phyloP scores from a whole-genome alignment of 2,329 filamentous ascomycete species.

The Pyricularia sp. region DNA sequence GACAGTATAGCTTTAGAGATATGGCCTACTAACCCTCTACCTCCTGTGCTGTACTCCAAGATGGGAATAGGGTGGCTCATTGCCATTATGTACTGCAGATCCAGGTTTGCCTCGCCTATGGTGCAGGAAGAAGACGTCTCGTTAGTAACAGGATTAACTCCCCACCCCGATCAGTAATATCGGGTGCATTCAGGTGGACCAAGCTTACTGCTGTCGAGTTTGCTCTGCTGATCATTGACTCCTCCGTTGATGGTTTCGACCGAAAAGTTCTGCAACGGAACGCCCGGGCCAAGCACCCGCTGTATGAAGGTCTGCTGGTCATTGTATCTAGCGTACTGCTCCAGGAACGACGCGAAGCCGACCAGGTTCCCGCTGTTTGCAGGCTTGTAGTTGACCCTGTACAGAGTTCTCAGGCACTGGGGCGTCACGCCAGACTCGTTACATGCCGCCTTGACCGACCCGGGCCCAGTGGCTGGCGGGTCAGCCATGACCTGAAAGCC shows the following conservation, averaged over 20 bases:
- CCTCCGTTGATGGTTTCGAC: slow-evolving; percentile 48
- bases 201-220: slow-evolving; percentile 21
- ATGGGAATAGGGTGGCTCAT: slow-evolving; percentile 45
- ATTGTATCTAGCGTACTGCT: slow-evolving; percentile 34
- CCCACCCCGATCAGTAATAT: not conserved
- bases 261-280: slow-evolving; percentile 41
- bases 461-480: slow-evolving; percentile 9
- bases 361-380: slow-evolving; percentile 20
- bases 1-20: too few species aligned
- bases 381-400: slow-evolving; percentile 31
- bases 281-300: slow-evolving; percentile 39
- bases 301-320: slow-evolving; percentile 41
- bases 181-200: not conserved
- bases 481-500: slow-evolving; percentile 7
- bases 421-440: slow-evolving; percentile 25
- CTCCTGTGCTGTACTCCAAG: slow-evolving; percentile 50
- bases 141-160: not conserved
- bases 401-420: slow-evolving; percentile 36
- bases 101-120: slow-evolving; percentile 50
- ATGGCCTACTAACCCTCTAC: slow-evolving; percentile 23
- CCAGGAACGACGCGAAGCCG: slow-evolving; percentile 32
- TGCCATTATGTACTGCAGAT: slow-evolving; percentile 50
- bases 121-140: not conserved
- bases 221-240: slow-evolving; percentile 33
- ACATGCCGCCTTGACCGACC: slow-evolving; percentile 22